Evolutionary conservation across 805 yeast species (phyloP).

Genomic region (Schwanniomyces vanrijiae): DNA sequence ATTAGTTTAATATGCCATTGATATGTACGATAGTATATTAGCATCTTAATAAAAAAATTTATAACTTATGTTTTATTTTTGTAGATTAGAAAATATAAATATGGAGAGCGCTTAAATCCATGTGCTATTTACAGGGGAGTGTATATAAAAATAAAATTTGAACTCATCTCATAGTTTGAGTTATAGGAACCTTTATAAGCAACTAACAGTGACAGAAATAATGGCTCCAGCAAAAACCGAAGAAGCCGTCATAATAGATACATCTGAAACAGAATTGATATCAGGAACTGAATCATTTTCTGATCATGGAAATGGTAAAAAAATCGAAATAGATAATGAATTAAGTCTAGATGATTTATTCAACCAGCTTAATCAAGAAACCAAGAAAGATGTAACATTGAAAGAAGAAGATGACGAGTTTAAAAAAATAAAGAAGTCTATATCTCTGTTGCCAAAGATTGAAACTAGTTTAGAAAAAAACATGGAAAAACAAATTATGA

Average conservation of each 20-base stretch:
- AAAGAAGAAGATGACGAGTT: conserved; percentile 21
- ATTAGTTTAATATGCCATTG: background rate
- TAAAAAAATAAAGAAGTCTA: conserved; percentile 32
- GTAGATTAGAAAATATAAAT: no score
- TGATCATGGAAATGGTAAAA: conserved; percentile 11
- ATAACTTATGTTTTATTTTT: no score
- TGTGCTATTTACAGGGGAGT: no score
- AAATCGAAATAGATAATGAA: conserved; percentile 8
- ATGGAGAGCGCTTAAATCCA: no score
- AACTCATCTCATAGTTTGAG: background rate
- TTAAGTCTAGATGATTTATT: conserved; percentile 33
- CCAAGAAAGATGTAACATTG: conserved; percentile 7
- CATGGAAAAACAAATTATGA: conserved; percentile 11
- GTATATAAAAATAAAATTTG: background rate
- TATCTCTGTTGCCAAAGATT: conserved; percentile 42
- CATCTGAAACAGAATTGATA: conserved; percentile 22
- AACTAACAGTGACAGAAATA: background rate
- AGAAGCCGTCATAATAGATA: conserved; percentile 18
- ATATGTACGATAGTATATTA: no score
- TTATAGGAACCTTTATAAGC: background rate
- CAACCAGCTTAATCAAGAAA: conserved; percentile 26
- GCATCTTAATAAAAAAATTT: background rate
- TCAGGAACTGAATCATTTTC: conserved; percentile 26
- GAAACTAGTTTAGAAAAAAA: conserved; percentile 26
- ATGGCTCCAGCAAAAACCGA: conserved; percentile 14